Percentiles rank a stretch among this genome's conserved stretches.
These are phyloP conservation scores for Pachysandra terminalis DNA, from an alignment of 164 flowering plant species.

Conservation along the genomic window DNA sequence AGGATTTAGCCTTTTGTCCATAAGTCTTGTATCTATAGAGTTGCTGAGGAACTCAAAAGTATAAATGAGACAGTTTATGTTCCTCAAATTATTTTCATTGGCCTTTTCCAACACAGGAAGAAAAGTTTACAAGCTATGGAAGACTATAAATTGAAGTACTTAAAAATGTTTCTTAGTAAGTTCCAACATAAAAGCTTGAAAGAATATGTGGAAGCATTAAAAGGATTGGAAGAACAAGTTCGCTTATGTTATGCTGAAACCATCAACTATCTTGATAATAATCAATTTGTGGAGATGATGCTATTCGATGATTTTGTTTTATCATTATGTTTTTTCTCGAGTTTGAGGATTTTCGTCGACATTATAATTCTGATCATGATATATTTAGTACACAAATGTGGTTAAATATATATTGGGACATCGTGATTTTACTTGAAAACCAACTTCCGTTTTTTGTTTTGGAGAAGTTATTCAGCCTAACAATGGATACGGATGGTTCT, in stretches of 20 bases:
- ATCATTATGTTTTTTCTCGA: not conserved
- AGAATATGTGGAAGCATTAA: not conserved
- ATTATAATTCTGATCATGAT: not conserved
- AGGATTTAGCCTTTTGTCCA: not conserved
- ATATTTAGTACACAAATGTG: not conserved
- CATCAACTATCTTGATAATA: not conserved
- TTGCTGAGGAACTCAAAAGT: not conserved
- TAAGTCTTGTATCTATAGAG: not conserved
- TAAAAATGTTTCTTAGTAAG: not conserved
- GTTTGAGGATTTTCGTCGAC: not conserved
- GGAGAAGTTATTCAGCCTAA: no score
- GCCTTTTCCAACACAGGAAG: not conserved
- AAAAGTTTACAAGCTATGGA: slow-evolving; percentile 8
- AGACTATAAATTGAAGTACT: slow-evolving; percentile 5
- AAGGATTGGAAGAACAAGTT: not conserved
- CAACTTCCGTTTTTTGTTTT: not conserved
- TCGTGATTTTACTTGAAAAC: not conserved
- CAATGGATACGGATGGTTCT: no score
- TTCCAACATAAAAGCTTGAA: not conserved
- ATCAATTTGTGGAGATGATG: slow-evolving; percentile 7
- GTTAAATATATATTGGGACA: not conserved
- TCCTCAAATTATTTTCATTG: slow-evolving; percentile 1
- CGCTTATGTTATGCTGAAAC: slow-evolving; percentile 4
- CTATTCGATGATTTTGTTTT: not conserved
- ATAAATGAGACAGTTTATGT: no score